Base-by-base conservation (phyloP, 202 grass and related monocot genomes). In the Schoenoplectus tabernaemontani region DNA sequence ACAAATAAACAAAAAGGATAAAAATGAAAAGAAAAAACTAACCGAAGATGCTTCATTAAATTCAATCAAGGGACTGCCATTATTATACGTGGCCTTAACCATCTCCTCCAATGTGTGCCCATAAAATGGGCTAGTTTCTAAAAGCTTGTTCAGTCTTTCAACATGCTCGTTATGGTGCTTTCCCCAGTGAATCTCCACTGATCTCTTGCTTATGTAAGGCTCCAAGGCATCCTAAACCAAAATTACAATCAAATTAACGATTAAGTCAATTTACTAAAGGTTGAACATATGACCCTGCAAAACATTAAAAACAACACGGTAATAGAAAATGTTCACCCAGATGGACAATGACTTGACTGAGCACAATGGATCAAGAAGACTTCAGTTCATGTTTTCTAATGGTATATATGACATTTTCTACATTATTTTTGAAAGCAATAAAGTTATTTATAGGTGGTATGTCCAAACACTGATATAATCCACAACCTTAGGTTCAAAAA, bases 71-170 rank as follows among this genome's bases (percentile, higher is more conserved):
- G 91, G 96, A 67, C 90, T 98, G 30, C 96, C 96, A 37, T 98
- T 98, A 86, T 98, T 98, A 78, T 95, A 98, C 0, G 90, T 93
- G 74, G 83, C 92, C 85, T 95, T 98, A 80, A 98, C 79, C 58
- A 95, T 80, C 17, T 95, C 91, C 84, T 95, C 91, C 83, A 95
- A 84, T 23, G 90, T 98, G 83, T 90, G 73, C 19, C 96, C 91
- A 84, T 98, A 98, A 28, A 98, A 81, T 9, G 84, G 59, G 80
- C 89, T 95, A 80, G 58, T 92, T 48, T 80, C 73, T 9, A 98
- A 81, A 78, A 95, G 90, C 81, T 82, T 91, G 74, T 98, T 98
- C 79, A 98, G 62, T 22, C 82, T 83, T 59, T 95, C 86, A 78
- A 95, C 90, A 33, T 90, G 84, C n/a, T 85, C 86, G 39, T 84